Percentiles rank a stretch among this genome's conserved stretches.
These are phyloP conservation scores for Solanum chiquidenum DNA, from an alignment of 257 asterid species.

Conservation along the genomic window DNA sequence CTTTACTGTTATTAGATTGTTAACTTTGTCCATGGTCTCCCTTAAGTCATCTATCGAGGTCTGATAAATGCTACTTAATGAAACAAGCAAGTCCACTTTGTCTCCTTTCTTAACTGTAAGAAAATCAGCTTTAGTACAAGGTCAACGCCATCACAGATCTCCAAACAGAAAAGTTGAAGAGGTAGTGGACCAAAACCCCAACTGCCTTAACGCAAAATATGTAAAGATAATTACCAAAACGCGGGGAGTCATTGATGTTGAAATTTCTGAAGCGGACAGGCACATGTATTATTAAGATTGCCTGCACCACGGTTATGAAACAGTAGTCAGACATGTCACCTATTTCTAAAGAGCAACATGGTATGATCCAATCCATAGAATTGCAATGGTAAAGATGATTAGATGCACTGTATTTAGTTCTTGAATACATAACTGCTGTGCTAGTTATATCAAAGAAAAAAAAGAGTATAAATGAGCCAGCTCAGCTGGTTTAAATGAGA, in stretches of 20 bases:
- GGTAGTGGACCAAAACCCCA: background rate
- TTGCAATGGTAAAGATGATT: background rate
- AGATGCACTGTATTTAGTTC: background rate
- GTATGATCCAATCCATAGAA: background rate
- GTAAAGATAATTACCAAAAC: conserved; percentile 46
- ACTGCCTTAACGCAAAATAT: background rate
- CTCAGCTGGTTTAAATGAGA: background rate
- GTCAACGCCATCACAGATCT: background rate
- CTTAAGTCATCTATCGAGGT: conserved; percentile 78
- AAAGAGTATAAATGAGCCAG: background rate
- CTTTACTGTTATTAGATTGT: conserved; percentile 44
- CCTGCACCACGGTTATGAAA: conserved; percentile 40
- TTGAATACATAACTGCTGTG: background rate
- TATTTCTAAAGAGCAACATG: background rate
- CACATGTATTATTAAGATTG: conserved; percentile 67
- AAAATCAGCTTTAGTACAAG: background rate
- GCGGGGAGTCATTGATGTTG: conserved; percentile 44
- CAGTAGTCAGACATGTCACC: conserved; percentile 3
- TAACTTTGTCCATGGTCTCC: conserved; percentile 55
- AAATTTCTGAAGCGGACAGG: conserved; percentile 64
- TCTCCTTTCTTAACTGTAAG: conserved; percentile 67
- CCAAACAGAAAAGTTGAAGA: background rate
- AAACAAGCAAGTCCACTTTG: conserved; percentile 64
- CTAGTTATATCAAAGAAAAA: background rate
- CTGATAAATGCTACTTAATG: conserved; percentile 65